Conservation (phyloP, 2,329 filamentous ascomycete genomes). For the Cryoendolithus antarcticus region DNA sequence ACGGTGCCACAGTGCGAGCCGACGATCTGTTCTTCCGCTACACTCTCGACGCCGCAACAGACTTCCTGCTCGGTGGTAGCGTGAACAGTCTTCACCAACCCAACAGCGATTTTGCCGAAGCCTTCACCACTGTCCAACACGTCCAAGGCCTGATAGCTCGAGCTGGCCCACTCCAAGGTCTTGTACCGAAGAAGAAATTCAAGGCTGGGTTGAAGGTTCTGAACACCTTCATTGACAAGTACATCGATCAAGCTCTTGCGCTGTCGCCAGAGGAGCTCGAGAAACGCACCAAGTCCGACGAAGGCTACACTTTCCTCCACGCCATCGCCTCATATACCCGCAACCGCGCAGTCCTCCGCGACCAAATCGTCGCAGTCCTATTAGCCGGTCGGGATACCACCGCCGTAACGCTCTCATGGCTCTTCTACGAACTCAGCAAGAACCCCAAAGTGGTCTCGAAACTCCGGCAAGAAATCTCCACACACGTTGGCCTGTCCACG, state of each 20-base stretch:
- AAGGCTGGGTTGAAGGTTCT: slow-evolving; percentile 52
- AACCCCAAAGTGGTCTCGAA: slow-evolving; percentile 55
- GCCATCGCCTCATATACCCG: slow-evolving; percentile 72
- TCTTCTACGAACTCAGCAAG: slow-evolving; percentile 67
- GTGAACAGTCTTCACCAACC: slow-evolving; percentile 49
- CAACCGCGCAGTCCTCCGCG: slow-evolving; percentile 54
- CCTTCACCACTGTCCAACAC: slow-evolving; percentile 68
- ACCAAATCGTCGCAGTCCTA: slow-evolving; percentile 72
- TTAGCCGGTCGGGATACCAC: slow-evolving; percentile 84
- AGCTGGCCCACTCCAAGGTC: slow-evolving; percentile 47
- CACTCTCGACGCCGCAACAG: slow-evolving; percentile 73
- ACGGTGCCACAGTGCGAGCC: slow-evolving; percentile 50
- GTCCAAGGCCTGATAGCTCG: slow-evolving; percentile 57
- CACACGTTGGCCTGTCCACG: slow-evolving; percentile 48
- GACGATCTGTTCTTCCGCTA: slow-evolving; percentile 71
- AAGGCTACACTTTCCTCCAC: slow-evolving; percentile 73
- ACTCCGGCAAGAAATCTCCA: slow-evolving; percentile 60
- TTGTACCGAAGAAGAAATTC: slow-evolving; percentile 56
- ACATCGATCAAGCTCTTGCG: slow-evolving; percentile 61
- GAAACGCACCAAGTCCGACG: slow-evolving; percentile 57
- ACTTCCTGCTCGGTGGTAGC: slow-evolving; percentile 71
- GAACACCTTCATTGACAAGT: slow-evolving; percentile 64
- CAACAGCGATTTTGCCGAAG: slow-evolving; percentile 59
- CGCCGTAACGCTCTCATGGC: slow-evolving; percentile 67
- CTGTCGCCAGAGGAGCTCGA: slow-evolving; percentile 61